Evolutionary conservation across 1,284 basidiomycete species (phyloP).

Genomic region (Neonothopanus nambi): DNA sequence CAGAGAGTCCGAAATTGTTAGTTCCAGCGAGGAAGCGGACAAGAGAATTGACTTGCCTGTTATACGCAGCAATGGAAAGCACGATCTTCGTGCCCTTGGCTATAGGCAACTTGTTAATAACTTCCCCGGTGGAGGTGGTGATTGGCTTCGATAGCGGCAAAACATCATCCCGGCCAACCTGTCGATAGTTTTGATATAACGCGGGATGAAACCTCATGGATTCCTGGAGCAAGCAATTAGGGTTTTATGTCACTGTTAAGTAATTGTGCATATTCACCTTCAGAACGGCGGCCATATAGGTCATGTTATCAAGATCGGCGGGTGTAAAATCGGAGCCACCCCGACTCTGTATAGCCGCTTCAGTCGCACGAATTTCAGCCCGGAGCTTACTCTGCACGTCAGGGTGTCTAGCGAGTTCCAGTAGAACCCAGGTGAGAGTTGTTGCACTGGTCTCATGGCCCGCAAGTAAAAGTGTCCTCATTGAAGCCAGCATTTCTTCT

Average conservation of each 20-base stretch:
- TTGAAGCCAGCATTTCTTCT: constrained; percentile 43
- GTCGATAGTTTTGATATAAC: constrained; percentile 41
- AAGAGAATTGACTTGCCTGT: constrained; percentile 31
- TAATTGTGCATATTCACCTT: constrained; percentile 35
- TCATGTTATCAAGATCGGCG: constrained; percentile 44
- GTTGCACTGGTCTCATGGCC: constrained; percentile 13
- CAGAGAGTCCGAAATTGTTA: neutral
- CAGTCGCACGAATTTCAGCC: constrained; percentile 38
- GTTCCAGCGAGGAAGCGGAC: neutral
- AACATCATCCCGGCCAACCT: constrained; percentile 25
- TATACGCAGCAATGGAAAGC: constrained; percentile 39
- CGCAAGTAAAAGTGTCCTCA: constrained; percentile 30
- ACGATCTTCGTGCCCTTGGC: constrained; percentile 38
- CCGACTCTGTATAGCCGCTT: constrained; percentile 32
- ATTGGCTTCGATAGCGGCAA: constrained; percentile 8
- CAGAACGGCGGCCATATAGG: constrained; percentile 43
- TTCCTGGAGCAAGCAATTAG: constrained; percentile 31
- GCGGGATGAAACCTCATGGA: constrained; percentile 47
- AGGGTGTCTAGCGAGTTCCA: constrained; percentile 39
- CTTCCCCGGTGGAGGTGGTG: constrained; percentile 17
- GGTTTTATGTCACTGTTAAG: neutral
- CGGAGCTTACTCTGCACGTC: constrained; percentile 39
- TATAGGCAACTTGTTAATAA: constrained; percentile 29
- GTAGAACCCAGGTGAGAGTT: constrained; percentile 41
- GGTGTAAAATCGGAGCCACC: constrained; percentile 40